These are phyloP conservation scores for Salinomyces thailandicus DNA, from an alignment of 2,329 filamentous ascomycete species.

Conservation along the genomic window DNA sequence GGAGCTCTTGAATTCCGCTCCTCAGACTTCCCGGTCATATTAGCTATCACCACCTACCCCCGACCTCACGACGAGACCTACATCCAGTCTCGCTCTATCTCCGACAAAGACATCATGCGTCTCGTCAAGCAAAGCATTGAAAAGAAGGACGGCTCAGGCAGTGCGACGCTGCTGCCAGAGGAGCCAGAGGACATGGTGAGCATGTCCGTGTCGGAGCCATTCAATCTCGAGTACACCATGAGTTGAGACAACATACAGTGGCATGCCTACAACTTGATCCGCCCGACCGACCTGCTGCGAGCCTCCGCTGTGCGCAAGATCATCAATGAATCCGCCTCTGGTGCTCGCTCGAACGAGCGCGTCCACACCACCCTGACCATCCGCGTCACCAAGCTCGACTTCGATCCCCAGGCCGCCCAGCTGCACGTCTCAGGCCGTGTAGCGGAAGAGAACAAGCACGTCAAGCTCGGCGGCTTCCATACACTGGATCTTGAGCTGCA, in stretches of 20 bases:
- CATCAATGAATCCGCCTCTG: constrained; percentile 49
- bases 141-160: constrained; percentile 51
- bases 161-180: constrained; percentile 56
- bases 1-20: too few species aligned
- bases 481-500: constrained; percentile 78
- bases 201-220: constrained; percentile 5
- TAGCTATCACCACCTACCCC: too few species aligned
- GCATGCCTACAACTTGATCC: constrained; percentile 66
- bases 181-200: constrained; percentile 65
- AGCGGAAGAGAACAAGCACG: constrained; percentile 54
- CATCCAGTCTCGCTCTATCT: too few species aligned
- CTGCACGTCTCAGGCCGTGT: constrained; percentile 60
- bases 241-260: constrained; percentile 39
- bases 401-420: constrained; percentile 57
- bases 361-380: constrained; percentile 57
- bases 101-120: constrained; percentile 50
- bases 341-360: constrained; percentile 49
- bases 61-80: too few species aligned
- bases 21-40: too few species aligned
- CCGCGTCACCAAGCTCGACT: constrained; percentile 55
- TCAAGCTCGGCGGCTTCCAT: constrained; percentile 57
- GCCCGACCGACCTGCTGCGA: constrained; percentile 52
- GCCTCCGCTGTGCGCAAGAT: constrained; percentile 58
- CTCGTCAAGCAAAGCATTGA: constrained; percentile 58
- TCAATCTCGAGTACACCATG: neutral